Evolutionary conservation across 768 basidiomycete genomes (phyloP), one percentile per base, ranked within the genome.

Genomic region (Suillus subalutaceus): DNA sequence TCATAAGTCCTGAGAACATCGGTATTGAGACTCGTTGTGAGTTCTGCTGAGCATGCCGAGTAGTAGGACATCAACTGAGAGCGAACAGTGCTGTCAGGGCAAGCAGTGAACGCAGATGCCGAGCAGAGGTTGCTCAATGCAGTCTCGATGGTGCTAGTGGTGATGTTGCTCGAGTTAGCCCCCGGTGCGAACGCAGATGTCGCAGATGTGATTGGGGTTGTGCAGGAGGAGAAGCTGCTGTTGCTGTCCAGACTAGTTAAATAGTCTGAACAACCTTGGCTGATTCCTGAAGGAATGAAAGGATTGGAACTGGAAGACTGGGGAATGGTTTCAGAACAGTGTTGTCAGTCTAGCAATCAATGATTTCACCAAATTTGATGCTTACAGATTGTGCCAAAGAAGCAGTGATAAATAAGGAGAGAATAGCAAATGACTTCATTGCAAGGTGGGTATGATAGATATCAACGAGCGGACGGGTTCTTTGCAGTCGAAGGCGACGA

Each of bases 1-100:
- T 98, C 96, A 79, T 99, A 99, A 2, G 85, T 78, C 35, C 77
- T 71, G 75, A 86, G 75, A 56, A 97, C 91, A 32, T 81, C 74
- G 1, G 55, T 1, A 68, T 84, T 85, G 57, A 79, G 73, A 58
- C 64, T 72, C 12, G 84, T 79, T 4, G 86, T 87, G 70, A 99
- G 80, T 80, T 99, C 97, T 23, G 73, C 65, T 1, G 80, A 65
- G 83, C 97, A 99, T 13, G 85, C 82, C 10, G 84, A 72, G 76
- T 89, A 89, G 80, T 98, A 97, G 9, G 80, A 65, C 62, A 86
- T 79, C 63, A 98, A 86, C 70, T 86, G 82, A 50, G 80, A 66
- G 63, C 90, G 85, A 73, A 98, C 76, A 65, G 82, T 73, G 48
- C 78, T 83, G 44, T 86, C 81, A 7, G 87, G 79, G 79, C 94